phyloP scores from a whole-genome alignment of 768 basidiomycete genomes.

The Harrya chromipes region DNA sequence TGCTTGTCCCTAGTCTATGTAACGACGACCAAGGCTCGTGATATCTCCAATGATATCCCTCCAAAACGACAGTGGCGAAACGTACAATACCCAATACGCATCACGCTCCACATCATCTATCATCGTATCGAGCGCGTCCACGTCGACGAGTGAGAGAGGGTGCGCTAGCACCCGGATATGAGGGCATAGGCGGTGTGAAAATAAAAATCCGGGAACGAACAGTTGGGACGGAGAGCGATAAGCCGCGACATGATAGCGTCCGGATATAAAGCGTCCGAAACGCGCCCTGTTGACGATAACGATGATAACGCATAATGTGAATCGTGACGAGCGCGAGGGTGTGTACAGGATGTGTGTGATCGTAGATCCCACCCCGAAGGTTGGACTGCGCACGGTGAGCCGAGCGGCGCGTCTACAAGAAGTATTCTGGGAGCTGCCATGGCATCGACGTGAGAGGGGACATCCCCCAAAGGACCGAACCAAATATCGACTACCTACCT shows the following conservation, averaged over 20 bases:
- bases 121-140: slow-evolving; percentile 4
- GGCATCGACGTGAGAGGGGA: background rate
- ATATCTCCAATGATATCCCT: no score
- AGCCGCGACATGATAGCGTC: background rate
- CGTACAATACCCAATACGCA: slow-evolving; percentile 5
- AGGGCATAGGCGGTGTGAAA: background rate
- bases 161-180: no score
- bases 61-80: background rate
- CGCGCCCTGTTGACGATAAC: slow-evolving; percentile 4
- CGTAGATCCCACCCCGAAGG: slow-evolving; percentile 6
- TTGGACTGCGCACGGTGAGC: background rate
- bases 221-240: background rate
- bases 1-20: no score
- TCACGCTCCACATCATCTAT: background rate
- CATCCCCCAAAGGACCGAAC: background rate
- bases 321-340: background rate
- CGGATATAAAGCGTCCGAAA: slow-evolving; percentile 2
- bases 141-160: background rate
- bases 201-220: background rate
- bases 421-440: slow-evolving; percentile 75
- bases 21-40: no score
- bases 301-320: slow-evolving; percentile 7
- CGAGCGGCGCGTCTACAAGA: slow-evolving; percentile 39
- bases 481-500: slow-evolving; percentile 43
- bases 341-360: slow-evolving; percentile 3